Evolutionary conservation across 352 stramenopile species (phyloP).

Genomic region (Phytophthora ohioensis): DNA sequence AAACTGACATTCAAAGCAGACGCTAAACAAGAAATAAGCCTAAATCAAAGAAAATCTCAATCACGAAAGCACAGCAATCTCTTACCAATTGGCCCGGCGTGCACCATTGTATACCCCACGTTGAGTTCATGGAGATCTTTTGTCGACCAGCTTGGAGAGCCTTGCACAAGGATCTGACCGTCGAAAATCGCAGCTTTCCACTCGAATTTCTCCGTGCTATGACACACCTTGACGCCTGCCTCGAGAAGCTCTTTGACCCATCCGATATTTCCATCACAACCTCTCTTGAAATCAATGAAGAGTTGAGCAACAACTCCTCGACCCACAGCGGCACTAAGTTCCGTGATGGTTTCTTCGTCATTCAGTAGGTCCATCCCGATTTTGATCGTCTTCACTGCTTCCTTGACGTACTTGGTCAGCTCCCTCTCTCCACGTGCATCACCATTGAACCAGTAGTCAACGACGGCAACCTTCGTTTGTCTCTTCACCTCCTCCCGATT

Average conservation of each 20-base stretch:
- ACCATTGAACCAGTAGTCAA: slow-evolving; percentile 16
- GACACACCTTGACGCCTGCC: slow-evolving; percentile 19
- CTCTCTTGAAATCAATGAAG: slow-evolving; percentile 16
- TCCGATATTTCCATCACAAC: background rate
- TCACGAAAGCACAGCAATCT: background rate
- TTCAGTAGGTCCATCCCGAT: slow-evolving; percentile 11
- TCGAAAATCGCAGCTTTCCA: slow-evolving; percentile 25
- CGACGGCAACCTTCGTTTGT: background rate
- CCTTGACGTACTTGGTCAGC: slow-evolving; percentile 12
- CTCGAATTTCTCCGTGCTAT: slow-evolving; percentile 18
- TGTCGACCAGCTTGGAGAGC: slow-evolving; percentile 10
- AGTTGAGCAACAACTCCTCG: slow-evolving; percentile 12
- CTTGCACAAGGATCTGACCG: slow-evolving; percentile 24
- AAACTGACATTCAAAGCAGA: slow-evolving; percentile 24
- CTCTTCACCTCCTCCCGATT: slow-evolving; percentile 1
- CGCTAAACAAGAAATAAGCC: slow-evolving; percentile 7
- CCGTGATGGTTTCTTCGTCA: background rate
- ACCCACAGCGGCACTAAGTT: slow-evolving; percentile 10
- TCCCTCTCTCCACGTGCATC: slow-evolving; percentile 6
- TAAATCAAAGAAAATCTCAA: background rate
- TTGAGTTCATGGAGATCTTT: background rate
- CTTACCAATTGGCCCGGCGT: slow-evolving; percentile 18
- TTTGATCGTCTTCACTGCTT: slow-evolving; percentile 17
- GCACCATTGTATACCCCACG: slow-evolving; percentile 13
- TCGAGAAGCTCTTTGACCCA: slow-evolving; percentile 16